These are phyloP conservation scores for Rhodotorula babjevae DNA, from an alignment of 768 basidiomycete species.

Conservation along the genomic window DNA sequence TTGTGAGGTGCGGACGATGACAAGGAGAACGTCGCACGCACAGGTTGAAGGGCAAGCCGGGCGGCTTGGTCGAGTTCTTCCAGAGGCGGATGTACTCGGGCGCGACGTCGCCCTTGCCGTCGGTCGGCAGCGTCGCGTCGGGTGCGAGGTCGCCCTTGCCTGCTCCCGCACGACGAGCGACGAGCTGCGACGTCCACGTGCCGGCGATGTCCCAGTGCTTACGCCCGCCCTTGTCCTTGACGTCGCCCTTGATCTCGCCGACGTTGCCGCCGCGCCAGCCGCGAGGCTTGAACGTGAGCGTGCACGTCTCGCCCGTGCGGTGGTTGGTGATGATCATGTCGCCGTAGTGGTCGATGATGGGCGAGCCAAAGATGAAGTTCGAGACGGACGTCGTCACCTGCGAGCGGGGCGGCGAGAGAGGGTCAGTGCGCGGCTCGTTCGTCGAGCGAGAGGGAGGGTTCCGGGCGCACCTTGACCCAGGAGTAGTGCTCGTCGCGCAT, in stretches of 20 bases:
- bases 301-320: conserved; percentile 77
- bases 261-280: conserved; percentile 91
- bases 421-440: conserved; percentile 48
- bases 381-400: conserved; percentile 55
- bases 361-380: conserved; percentile 84
- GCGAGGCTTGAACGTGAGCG: conserved; percentile 90
- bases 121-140: conserved; percentile 58
- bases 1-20: no score
- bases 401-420: background rate
- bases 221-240: conserved; percentile 61
- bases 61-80: conserved; percentile 80
- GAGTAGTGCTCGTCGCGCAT: conserved; percentile 83
- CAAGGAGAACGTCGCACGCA: background rate
- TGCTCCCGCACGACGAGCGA: conserved; percentile 68
- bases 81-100: conserved; percentile 80
- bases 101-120: conserved; percentile 50
- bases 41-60: conserved; percentile 78
- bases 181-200: conserved; percentile 89
- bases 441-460: no score
- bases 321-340: conserved; percentile 87
- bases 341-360: conserved; percentile 87
- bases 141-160: conserved; percentile 63
- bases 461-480: conserved; percentile 81
- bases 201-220: conserved; percentile 85
- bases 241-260: conserved; percentile 83